phyloP scores from a whole-genome alignment of 345 rosid species.

The Populus nigra region DNA sequence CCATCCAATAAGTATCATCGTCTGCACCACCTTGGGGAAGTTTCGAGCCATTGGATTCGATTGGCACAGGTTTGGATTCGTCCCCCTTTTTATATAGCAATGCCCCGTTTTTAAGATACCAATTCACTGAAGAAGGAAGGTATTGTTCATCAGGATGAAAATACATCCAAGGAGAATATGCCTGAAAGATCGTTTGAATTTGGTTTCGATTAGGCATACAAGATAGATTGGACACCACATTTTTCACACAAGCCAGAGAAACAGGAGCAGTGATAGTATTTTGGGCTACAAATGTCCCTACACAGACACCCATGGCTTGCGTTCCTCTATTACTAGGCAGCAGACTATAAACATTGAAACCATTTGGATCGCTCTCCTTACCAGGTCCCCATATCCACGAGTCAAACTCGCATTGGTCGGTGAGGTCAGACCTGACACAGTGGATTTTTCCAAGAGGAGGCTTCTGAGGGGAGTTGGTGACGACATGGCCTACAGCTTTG shows the following conservation, averaged over 20 bases:
- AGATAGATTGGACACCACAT: constrained; percentile 35
- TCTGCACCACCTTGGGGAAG: constrained; percentile 85
- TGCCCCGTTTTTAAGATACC: constrained; percentile 76
- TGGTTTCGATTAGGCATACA: constrained; percentile 62
- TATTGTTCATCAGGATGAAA: constrained; percentile 74
- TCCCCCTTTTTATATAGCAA: constrained; percentile 60
- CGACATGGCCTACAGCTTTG: constrained; percentile 53
- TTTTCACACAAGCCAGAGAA: constrained; percentile 61
- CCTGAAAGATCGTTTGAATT: constrained; percentile 40
- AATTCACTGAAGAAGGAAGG: constrained; percentile 68
- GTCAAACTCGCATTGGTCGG: constrained; percentile 51
- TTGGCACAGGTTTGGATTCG: constrained; percentile 51
- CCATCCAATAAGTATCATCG: constrained; percentile 75
- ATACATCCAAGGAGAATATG: constrained; percentile 61
- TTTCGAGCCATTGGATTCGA: constrained; percentile 59
- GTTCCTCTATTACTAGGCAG: constrained; percentile 52
- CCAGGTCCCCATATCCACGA: constrained; percentile 57
- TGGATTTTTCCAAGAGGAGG: constrained; percentile 61
- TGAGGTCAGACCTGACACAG: constrained; percentile 66
- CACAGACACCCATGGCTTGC: constrained; percentile 50
- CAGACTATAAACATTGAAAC: constrained; percentile 38
- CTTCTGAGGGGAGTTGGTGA: constrained; percentile 59
- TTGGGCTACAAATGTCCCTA: constrained; percentile 61
- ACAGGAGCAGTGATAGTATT: constrained; percentile 5
- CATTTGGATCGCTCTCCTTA: constrained; percentile 17